These are phyloP conservation scores for Fomitopsis palustris DNA, from an alignment of 1,284 basidiomycete genomes.

Conservation along the genomic window DNA sequence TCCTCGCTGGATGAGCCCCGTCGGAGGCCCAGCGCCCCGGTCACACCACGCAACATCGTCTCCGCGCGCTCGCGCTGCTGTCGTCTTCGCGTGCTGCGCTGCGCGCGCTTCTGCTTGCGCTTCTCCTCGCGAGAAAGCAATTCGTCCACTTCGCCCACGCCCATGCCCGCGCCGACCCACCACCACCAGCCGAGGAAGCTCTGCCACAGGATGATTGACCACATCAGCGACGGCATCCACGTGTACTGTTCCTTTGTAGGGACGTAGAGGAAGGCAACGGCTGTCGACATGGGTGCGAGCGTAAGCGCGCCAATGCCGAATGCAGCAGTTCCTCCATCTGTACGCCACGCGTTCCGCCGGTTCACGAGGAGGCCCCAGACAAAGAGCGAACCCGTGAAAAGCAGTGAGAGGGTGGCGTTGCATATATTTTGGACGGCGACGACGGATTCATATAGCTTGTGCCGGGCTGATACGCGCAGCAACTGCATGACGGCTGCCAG, in stretches of 20 bases:
- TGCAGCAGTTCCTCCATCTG: conserved; percentile 91
- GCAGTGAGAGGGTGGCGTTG: conserved; percentile 93
- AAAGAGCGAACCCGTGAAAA: conserved; percentile 88
- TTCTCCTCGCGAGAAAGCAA: conserved; percentile 57
- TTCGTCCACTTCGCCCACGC: conserved; percentile 60
- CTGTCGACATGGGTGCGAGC: conserved; percentile 77
- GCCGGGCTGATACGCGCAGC: conserved; percentile 55
- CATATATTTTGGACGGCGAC: conserved; percentile 89
- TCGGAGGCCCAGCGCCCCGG: conserved; percentile 30
- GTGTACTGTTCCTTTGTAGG: conserved; percentile 76
- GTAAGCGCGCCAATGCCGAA: conserved; percentile 84
- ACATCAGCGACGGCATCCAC: conserved; percentile 85
- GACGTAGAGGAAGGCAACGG: conserved; percentile 85
- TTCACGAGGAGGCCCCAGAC: conserved; percentile 95
- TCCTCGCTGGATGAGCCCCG: conserved; percentile 1
- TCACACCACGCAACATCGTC: conserved; percentile 51
- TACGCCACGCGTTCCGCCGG: conserved; percentile 91
- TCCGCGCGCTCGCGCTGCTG: conserved; percentile 46
- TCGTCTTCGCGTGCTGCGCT: conserved; percentile 34
- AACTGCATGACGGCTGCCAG: conserved; percentile 86
- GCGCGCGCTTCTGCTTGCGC: conserved; percentile 44
- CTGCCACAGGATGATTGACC: conserved; percentile 92
- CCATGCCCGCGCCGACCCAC: conserved; percentile 93
- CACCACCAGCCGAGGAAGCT: conserved; percentile 94
- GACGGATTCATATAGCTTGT: conserved; percentile 54